These are phyloP conservation scores for Pythium biforme DNA, from an alignment of 352 stramenopile species.

Conservation along the genomic window DNA sequence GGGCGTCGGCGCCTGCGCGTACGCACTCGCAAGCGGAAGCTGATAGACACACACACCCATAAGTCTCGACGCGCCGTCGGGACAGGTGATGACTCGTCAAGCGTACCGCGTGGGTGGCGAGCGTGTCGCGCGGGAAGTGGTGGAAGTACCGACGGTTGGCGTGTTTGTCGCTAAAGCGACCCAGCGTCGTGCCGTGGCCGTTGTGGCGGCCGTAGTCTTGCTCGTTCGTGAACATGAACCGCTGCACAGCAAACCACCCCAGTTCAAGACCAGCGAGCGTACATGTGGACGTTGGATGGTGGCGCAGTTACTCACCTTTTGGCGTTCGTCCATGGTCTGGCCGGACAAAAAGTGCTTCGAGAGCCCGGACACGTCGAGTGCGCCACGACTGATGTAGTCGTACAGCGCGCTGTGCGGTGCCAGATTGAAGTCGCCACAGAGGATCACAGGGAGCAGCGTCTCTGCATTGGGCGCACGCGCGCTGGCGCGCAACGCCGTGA, in stretches of 20 bases:
- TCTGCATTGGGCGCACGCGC: conserved; percentile 19
- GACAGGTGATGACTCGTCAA: background rate
- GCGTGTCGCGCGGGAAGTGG: conserved; percentile 22
- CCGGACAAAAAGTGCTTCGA: conserved; percentile 49
- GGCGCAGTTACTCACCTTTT: conserved; percentile 14
- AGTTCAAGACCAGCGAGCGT: too few relatives aligned
- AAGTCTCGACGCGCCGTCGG: too few relatives aligned
- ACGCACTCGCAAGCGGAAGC: conserved; percentile 59
- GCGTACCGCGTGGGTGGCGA: conserved; percentile 19
- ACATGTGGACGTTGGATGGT: background rate
- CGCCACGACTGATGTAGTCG: conserved; percentile 49
- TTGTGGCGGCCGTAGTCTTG: conserved; percentile 22
- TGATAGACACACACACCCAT: conserved; percentile 12
- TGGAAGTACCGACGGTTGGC: conserved; percentile 22
- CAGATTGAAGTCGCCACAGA: conserved; percentile 74
- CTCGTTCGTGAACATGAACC: conserved; percentile 19
- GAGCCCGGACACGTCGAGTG: conserved; percentile 42
- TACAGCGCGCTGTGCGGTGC: conserved; percentile 64
- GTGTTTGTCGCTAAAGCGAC: conserved; percentile 16
- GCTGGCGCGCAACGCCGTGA: conserved; percentile 21
- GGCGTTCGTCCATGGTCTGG: conserved; percentile 35
- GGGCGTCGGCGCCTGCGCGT: conserved; percentile 50
- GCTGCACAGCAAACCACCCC: background rate
- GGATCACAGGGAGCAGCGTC: conserved; percentile 35
- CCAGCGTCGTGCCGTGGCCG: conserved; percentile 27